Evolutionary conservation across 1,284 basidiomycete genomes (phyloP).

Genomic region (Inonotus hispidus): DNA sequence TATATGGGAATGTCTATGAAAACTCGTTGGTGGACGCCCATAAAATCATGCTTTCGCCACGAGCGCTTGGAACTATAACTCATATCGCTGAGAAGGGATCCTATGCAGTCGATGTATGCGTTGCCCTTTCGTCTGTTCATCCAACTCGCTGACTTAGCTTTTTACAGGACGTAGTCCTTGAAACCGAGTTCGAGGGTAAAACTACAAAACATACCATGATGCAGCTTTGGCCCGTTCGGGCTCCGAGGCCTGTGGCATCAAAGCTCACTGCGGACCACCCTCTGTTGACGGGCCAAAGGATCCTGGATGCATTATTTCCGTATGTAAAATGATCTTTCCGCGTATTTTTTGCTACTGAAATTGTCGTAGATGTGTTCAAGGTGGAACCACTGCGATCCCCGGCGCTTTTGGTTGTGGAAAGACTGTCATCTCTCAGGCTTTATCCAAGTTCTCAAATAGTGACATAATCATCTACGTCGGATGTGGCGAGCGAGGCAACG

Average conservation of each 20-base stretch:
- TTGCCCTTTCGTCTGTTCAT: not conserved
- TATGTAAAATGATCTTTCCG: slow-evolving; percentile 33
- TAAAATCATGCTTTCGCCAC: slow-evolving; percentile 94
- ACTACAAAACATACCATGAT: slow-evolving; percentile 92
- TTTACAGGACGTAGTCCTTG: slow-evolving; percentile 83
- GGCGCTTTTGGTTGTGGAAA: slow-evolving; percentile 99
- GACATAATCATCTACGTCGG: slow-evolving; percentile 99
- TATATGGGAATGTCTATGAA: slow-evolving; percentile 94
- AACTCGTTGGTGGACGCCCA: slow-evolving; percentile 96
- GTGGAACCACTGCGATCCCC: slow-evolving; percentile 98
- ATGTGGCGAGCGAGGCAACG: slow-evolving; percentile 90
- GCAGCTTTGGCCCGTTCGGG: slow-evolving; percentile 99
- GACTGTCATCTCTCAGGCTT: slow-evolving; percentile 94
- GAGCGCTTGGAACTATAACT: slow-evolving; percentile 93
- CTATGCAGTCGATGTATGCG: slow-evolving; percentile 82
- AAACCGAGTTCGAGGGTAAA: slow-evolving; percentile 98
- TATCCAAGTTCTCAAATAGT: slow-evolving; percentile 99
- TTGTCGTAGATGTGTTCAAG: slow-evolving; percentile 82
- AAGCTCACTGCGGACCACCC: slow-evolving; percentile 94
- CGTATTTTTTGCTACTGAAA: slow-evolving; percentile 5
- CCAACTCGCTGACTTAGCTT: slow-evolving; percentile 7
- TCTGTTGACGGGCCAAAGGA: slow-evolving; percentile 93
- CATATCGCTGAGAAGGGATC: slow-evolving; percentile 92
- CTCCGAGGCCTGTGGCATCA: slow-evolving; percentile 91
- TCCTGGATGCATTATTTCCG: slow-evolving; percentile 97